Percentiles rank a stretch among this genome's conserved stretches.
phyloP scores from a whole-genome alignment of 495 filamentous ascomycete species.

The Penicillium crystallinum region DNA sequence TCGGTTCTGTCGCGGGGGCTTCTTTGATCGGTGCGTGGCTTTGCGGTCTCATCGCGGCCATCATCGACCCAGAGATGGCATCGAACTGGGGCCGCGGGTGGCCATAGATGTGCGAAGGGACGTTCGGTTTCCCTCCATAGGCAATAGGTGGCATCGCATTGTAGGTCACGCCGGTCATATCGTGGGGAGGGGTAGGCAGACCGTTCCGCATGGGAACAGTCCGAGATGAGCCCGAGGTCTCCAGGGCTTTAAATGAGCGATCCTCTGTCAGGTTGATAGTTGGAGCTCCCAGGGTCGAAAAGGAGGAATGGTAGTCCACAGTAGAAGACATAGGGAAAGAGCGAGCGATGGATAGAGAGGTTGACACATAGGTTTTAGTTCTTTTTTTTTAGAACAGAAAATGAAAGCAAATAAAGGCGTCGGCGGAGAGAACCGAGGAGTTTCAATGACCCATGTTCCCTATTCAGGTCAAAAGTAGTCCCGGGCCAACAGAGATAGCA shows the following conservation, averaged over 20 bases:
- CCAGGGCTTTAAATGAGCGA: constrained; percentile 12
- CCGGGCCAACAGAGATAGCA: not conserved
- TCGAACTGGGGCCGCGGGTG: constrained; percentile 27
- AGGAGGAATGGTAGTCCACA: constrained; percentile 24
- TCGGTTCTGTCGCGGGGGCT: constrained; percentile 16
- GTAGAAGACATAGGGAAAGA: constrained; percentile 37
- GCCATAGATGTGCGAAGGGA: constrained; percentile 27
- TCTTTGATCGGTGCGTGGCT: constrained; percentile 23
- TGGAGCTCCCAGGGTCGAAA: constrained; percentile 25
- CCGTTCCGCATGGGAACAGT: constrained; percentile 44
- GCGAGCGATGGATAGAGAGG: constrained; percentile 1
- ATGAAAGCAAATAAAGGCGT: constrained; percentile 3
- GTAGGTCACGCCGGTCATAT: constrained; percentile 46
- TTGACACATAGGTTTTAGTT: constrained; percentile 22
- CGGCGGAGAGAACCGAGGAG: constrained; percentile 5
- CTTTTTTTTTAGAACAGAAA: too few species aligned
- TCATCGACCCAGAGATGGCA: constrained; percentile 21
- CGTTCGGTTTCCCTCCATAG: constrained; percentile 31
- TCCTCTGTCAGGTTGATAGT: constrained; percentile 20
- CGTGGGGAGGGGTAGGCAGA: constrained; percentile 46
- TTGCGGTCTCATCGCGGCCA: constrained; percentile 23
- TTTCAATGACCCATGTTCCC: constrained; percentile 6
- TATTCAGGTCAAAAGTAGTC: not conserved
- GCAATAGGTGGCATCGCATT: constrained; percentile 32
- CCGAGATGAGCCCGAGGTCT: constrained; percentile 23